Evolutionary conservation across 129 eudicot genomes (phyloP), one percentile per base, ranked within the genome.

Genomic region (Flaveria trinervia): DNA sequence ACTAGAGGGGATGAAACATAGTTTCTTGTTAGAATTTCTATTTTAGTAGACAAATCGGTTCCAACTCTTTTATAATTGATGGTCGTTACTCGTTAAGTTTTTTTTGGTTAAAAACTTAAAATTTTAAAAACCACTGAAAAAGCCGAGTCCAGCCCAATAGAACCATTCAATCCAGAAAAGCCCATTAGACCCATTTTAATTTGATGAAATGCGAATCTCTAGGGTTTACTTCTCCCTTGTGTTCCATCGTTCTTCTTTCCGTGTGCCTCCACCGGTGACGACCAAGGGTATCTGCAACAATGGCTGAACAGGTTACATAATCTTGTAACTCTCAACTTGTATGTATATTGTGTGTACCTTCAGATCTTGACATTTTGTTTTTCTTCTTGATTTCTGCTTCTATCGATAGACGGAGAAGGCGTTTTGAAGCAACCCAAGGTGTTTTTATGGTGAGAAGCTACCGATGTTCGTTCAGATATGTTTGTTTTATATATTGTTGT

Each of bases 301-400:
- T 67, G 72, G 72, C 72, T 18, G 72, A 67, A 67, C 72, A 67
- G 72, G 72, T 67, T 3, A 18, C 28, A n/a, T 1, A 44, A 41
- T 17, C 4, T 67, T 51, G 4, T 1, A 43, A 64, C 30, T 10
- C 52, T 43, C 54, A 41, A 67, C 54, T 43, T 17, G 8, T 10
- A 16, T n/a, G 2, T 7, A 11, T 62, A 0, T 3, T 20, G 22
- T 20, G 22, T 20, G 0, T 20, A 20, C 22, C 28, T 67, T 3
- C 72, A 67, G 2, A 67, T 67, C 72, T 17, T 67, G 2, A 41
- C 50, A 41, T 43, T 67, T 41, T 66, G 48, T 16, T 11, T 12
- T 28, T 0, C 10, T 65, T 65, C 5, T 65, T 30, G 43, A 14
- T 62, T 65, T 65, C 13, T 13, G 12, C 16, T 2, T 30, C 20